phyloP scores from a whole-genome alignment of 257 asterid genomes.

The Mitragyna speciosa region DNA sequence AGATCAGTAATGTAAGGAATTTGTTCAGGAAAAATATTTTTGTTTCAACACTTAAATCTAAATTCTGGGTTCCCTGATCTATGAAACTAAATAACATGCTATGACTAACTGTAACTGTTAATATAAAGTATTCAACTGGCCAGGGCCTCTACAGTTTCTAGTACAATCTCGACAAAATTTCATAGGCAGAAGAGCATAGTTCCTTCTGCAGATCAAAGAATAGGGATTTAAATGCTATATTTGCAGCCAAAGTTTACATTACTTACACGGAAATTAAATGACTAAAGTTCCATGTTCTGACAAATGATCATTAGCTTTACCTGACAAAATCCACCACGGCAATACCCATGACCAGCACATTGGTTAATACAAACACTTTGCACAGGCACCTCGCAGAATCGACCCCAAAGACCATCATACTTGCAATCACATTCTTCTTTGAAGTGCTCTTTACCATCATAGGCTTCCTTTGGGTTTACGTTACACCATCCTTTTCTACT shows the following conservation, averaged over 20 bases:
- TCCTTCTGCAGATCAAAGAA: neutral
- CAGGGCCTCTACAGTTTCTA: neutral
- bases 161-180: neutral
- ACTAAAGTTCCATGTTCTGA: neutral
- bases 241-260: slow-evolving; percentile 8
- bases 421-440: slow-evolving; percentile 96
- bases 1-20: neutral
- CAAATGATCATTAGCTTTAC: slow-evolving; percentile 37
- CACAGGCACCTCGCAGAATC: slow-evolving; percentile 83
- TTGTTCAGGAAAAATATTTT: neutral
- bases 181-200: neutral
- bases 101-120: neutral
- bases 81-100: neutral
- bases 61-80: neutral
- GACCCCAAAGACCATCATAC: slow-evolving; percentile 90
- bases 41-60: neutral
- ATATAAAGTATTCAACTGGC: neutral
- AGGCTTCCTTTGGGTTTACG: slow-evolving; percentile 79
- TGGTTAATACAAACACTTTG: slow-evolving; percentile 80
- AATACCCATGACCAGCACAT: slow-evolving; percentile 74
- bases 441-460: slow-evolving; percentile 52
- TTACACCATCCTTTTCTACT: slow-evolving; percentile 89
- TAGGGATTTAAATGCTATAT: slow-evolving; percentile 4
- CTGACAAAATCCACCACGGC: slow-evolving; percentile 98
- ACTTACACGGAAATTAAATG: neutral